Evolutionary conservation across 2,329 filamentous ascomycete species (phyloP).

Genomic region (Cadophora sp.): DNA sequence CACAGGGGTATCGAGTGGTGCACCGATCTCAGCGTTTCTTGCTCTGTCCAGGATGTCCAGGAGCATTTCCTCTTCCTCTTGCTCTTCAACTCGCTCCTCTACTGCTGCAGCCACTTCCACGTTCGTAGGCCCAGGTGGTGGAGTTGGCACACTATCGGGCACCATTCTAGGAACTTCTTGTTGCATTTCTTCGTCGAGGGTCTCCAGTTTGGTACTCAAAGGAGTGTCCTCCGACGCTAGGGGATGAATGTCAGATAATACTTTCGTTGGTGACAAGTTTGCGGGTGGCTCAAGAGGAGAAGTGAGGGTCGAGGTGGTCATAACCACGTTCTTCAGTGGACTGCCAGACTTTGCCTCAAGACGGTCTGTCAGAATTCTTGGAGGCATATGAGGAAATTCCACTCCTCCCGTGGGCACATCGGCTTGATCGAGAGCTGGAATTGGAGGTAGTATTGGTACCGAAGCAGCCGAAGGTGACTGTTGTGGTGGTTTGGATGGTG

Average conservation of each 20-base stretch:
- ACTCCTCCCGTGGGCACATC: slow-evolving; percentile 31
- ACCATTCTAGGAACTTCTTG: slow-evolving; percentile 25
- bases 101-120: slow-evolving; percentile 23
- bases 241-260: slow-evolving; percentile 14
- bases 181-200: slow-evolving; percentile 34
- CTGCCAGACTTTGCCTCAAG: slow-evolving; percentile 38
- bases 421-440: slow-evolving; percentile 23
- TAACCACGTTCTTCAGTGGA: slow-evolving; percentile 41
- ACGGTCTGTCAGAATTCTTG: slow-evolving; percentile 27
- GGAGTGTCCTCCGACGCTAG: not conserved
- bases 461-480: slow-evolving; percentile 31
- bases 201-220: not conserved
- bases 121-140: slow-evolving; percentile 33
- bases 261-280: not conserved
- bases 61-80: slow-evolving; percentile 40
- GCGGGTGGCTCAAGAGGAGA: slow-evolving; percentile 36
- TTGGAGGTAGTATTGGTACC: slow-evolving; percentile 23
- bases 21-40: slow-evolving; percentile 28
- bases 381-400: slow-evolving; percentile 22
- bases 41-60: slow-evolving; percentile 36
- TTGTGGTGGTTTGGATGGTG: slow-evolving; percentile 41
- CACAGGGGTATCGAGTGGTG: not conserved
- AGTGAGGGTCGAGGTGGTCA: slow-evolving; percentile 40
- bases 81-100: slow-evolving; percentile 33
- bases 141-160: slow-evolving; percentile 28